These are phyloP conservation scores for Pholiota microspora DNA, from an alignment of 768 basidiomycete genomes.

Conservation along the genomic window DNA sequence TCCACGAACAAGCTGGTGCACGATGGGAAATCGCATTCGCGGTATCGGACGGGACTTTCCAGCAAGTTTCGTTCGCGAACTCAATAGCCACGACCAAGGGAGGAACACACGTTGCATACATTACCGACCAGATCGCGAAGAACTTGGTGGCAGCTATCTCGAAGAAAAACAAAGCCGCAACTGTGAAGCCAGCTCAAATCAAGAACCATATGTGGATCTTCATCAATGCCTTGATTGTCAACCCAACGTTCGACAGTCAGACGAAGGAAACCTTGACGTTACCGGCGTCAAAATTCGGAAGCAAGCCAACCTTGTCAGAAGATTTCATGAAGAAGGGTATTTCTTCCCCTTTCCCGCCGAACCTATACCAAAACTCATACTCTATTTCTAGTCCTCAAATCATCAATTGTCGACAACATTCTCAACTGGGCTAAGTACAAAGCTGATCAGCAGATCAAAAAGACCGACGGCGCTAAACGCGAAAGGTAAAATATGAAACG, in stretches of 20 bases:
- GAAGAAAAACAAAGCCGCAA: slow-evolving; percentile 98
- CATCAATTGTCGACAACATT: slow-evolving; percentile 87
- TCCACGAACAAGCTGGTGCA: slow-evolving; percentile 75
- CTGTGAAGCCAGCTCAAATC: slow-evolving; percentile 89
- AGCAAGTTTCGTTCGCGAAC: slow-evolving; percentile 97
- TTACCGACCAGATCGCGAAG: slow-evolving; percentile 90
- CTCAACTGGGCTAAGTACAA: slow-evolving; percentile 97
- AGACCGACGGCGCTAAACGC: slow-evolving; percentile 90
- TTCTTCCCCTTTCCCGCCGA: slow-evolving; percentile 13
- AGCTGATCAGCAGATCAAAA: slow-evolving; percentile 94
- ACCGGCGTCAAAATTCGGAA: slow-evolving; percentile 85
- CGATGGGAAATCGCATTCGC: slow-evolving; percentile 98
- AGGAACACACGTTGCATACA: slow-evolving; percentile 84
- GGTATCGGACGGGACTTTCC: slow-evolving; percentile 87
- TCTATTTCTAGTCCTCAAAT: slow-evolving; percentile 60
- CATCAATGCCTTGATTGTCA: slow-evolving; percentile 93
- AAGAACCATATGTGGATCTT: slow-evolving; percentile 99
- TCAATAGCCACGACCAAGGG: slow-evolving; percentile 96
- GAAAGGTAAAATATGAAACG: slow-evolving; percentile 53
- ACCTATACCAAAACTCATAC: background rate
- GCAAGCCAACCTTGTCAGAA: slow-evolving; percentile 79
- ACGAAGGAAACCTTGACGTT: slow-evolving; percentile 96
- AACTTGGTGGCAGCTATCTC: slow-evolving; percentile 75
- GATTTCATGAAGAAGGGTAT: slow-evolving; percentile 96
- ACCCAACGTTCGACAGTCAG: slow-evolving; percentile 98